Conservation (phyloP, 2,329 filamentous ascomycete species). For the Hypoxylon sp. region DNA sequence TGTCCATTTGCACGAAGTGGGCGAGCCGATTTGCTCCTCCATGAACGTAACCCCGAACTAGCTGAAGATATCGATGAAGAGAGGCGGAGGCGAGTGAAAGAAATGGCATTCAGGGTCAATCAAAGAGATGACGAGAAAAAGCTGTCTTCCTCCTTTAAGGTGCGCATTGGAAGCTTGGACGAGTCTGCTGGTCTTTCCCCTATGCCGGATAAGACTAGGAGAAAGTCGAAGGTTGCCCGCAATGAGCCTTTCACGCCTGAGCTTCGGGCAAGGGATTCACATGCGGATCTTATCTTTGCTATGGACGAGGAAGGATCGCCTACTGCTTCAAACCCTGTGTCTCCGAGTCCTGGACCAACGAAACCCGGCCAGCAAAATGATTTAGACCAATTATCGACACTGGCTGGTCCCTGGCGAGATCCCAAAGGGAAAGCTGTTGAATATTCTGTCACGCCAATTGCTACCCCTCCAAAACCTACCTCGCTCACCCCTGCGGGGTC, state of each 20-base stretch:
- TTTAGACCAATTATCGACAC: constrained; percentile 52
- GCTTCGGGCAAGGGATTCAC: constrained; percentile 77
- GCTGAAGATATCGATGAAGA: constrained; percentile 78
- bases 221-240: constrained; percentile 62
- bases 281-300: constrained; percentile 87
- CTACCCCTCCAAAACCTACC: constrained; percentile 35
- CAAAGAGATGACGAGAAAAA: constrained; percentile 77
- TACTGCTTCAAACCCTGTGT: constrained; percentile 51
- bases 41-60: constrained; percentile 75
- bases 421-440: constrained; percentile 57
- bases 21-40: constrained; percentile 75
- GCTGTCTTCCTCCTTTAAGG: constrained; percentile 71
- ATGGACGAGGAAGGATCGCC: constrained; percentile 84
- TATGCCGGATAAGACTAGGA: constrained; percentile 62
- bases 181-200: constrained; percentile 64
- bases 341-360: constrained; percentile 49
- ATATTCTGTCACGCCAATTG: constrained; percentile 19
- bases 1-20: constrained; percentile 84
- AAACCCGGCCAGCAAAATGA: constrained; percentile 44
- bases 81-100: constrained; percentile 77
- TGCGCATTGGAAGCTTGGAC: constrained; percentile 75
- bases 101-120: constrained; percentile 78
- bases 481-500: constrained; percentile 30
- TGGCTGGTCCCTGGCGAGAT: constrained; percentile 58
- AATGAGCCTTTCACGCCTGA: constrained; percentile 76